Percentiles rank a stretch among this genome's conserved stretches.
Evolutionary conservation across 1,284 basidiomycete genomes (phyloP).

Genomic region (Phellinidium pouzarii): DNA sequence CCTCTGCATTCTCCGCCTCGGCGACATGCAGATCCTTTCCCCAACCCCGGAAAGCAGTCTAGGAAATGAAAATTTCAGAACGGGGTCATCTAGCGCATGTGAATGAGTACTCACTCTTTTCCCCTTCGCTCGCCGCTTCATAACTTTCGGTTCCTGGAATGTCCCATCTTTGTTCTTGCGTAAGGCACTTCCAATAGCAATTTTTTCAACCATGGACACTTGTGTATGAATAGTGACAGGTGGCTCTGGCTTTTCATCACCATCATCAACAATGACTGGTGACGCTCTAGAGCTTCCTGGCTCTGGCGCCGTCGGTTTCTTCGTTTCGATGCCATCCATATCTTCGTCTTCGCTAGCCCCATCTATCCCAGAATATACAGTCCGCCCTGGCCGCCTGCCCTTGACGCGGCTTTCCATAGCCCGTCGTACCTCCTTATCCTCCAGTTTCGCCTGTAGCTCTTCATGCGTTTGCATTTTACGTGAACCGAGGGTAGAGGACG

Average conservation of each 20-base stretch:
- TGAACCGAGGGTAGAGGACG: slow-evolving; percentile 75
- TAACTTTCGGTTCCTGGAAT: slow-evolving; percentile 39
- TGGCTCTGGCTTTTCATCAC: no score
- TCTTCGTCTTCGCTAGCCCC: slow-evolving; percentile 8
- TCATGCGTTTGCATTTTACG: slow-evolving; percentile 54
- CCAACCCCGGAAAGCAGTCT: slow-evolving; percentile 38
- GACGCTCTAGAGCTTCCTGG: slow-evolving; percentile 10
- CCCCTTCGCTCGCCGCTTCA: slow-evolving; percentile 33
- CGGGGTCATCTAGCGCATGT: neutral
- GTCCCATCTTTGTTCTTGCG: slow-evolving; percentile 54
- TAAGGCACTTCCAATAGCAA: slow-evolving; percentile 44
- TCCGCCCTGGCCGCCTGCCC: slow-evolving; percentile 41
- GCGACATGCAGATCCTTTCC: slow-evolving; percentile 27
- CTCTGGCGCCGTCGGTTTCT: neutral
- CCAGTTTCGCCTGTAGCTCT: slow-evolving; percentile 48
- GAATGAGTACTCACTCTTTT: slow-evolving; percentile 42
- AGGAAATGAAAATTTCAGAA: slow-evolving; percentile 9
- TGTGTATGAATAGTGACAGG: neutral
- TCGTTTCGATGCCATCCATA: slow-evolving; percentile 11
- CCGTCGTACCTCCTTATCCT: slow-evolving; percentile 54
- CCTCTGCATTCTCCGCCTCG: neutral
- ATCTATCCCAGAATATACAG: slow-evolving; percentile 28
- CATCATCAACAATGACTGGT: slow-evolving; percentile 13
- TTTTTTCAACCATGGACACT: neutral
- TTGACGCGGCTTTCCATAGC: slow-evolving; percentile 38